These are phyloP conservation scores for Toxicodendron radicans DNA, from an alignment of 345 rosid genomes.

Conservation along the genomic window DNA sequence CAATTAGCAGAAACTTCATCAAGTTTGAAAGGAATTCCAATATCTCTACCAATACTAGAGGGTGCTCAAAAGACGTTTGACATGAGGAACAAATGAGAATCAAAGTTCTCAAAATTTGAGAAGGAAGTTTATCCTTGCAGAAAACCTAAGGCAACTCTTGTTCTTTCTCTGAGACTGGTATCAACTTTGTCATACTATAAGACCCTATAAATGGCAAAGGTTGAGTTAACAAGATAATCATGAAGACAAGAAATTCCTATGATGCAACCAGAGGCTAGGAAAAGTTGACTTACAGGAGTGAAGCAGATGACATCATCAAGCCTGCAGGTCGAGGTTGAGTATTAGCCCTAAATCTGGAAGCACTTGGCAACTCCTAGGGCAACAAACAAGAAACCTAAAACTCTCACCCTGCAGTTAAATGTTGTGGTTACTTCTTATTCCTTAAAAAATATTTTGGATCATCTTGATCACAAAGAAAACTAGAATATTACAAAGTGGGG, in stretches of 20 bases:
- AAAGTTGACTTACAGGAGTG: slow-evolving; percentile 48
- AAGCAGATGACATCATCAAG: slow-evolving; percentile 51
- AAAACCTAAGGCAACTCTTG: slow-evolving; percentile 28
- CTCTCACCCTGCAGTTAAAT: slow-evolving; percentile 53
- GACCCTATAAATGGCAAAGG: slow-evolving; percentile 37
- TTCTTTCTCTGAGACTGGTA: slow-evolving; percentile 19
- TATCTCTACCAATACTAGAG: slow-evolving; percentile 13
- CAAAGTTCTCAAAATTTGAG: slow-evolving; percentile 7
- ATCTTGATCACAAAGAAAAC: slow-evolving; percentile 31
- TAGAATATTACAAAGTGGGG: slow-evolving; percentile 18
- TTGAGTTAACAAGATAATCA: slow-evolving; percentile 27
- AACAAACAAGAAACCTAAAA: slow-evolving; percentile 44
- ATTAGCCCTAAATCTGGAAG: slow-evolving; percentile 48
- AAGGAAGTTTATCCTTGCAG: slow-evolving; percentile 12
- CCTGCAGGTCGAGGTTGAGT: slow-evolving; percentile 50
- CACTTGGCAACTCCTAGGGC: slow-evolving; percentile 54
- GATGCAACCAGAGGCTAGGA: slow-evolving; percentile 44
- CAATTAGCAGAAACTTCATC: slow-evolving; percentile 4
- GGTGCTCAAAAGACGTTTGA: slow-evolving; percentile 1
- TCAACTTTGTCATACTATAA: slow-evolving; percentile 24
- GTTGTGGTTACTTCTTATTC: slow-evolving; percentile 32
- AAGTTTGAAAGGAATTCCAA: slow-evolving; percentile 10
- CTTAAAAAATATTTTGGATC: slow-evolving; percentile 24
- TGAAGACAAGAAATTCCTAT: slow-evolving; percentile 40
- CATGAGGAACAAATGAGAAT: neutral